Evolutionary conservation across 2,329 filamentous ascomycete species (phyloP), one percentile per base, ranked within the genome.

Genomic region (Coniella vitis): DNA sequence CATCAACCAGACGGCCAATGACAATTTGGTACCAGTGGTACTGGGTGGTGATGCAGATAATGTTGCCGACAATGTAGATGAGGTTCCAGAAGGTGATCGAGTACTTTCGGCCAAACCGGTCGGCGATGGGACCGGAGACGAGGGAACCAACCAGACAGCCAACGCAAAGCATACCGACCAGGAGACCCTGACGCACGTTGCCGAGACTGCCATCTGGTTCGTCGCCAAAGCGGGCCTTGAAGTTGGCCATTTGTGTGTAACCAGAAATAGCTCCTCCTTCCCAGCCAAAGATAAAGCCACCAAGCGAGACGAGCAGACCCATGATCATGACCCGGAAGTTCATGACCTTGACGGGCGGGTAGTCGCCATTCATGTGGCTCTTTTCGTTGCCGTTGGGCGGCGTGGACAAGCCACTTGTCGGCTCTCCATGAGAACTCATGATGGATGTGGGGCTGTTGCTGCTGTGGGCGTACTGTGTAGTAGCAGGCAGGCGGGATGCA

Each of bases 1-100:
- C 84, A 32, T 82, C 80, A 22, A 84, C 69, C 66, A 81, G 81
- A 53, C 84, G 73, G 29, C 83, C 84, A 55, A 83, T 70, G 63
- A 78, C 80, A 54, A 85, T 67, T 59, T 86, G 83, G 55, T 83
- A 74, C 83, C 83, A 87, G 36, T 66, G 69, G 19, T 68, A 57
- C 46, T 66, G 66, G 4, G 79, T 76, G 0, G 81, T 72, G 57
- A 87, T 80, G 61, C 87, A 83, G 35, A 86, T 72, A 49, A 83
- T 69, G 57, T 83, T 81, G 55, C 84, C 84, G 49, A 84, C 61
- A 55, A 76, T 74, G 66, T 83, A 84, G 49, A 86, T 62, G 34
- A 75, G 58, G 32, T 76, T 73, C 61, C 70, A 71, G 47, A 76
- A 69, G 14, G 69, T 70, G 60, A 82, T 66, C 55, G 75, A 76